Base-by-base conservation (phyloP, 129 eudicot genomes). In the Deinandra increscens region DNA sequence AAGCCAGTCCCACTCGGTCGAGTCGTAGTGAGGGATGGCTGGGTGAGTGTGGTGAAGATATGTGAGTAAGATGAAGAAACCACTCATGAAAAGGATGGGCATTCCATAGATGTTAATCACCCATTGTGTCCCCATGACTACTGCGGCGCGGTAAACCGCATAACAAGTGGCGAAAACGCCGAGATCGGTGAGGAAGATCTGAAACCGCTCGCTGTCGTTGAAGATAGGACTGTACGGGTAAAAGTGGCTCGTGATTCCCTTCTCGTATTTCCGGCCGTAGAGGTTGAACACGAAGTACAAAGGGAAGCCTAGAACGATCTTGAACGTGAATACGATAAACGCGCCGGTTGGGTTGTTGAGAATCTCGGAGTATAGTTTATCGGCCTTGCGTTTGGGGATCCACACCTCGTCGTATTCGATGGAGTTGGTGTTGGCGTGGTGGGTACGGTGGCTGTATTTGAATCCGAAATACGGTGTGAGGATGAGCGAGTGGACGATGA, bases 361-460 rank as follows among this genome's bases (percentile, higher is more conserved):
- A 26, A 55, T 10, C 22, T 64, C 73, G 0, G 77, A 64, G 12
- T 73, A 54, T 0, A 69, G 0, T 19, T 76, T 39, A 12, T 26
- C 54, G 0, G 81, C 68, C 61, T 71, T 83, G 33, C 34, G 48
- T 23, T 79, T 83, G 1, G 87, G 87, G 49, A 83, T 78, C 60
- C 81, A 83, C 2, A 80, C 84, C 64, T 79, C 87, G 45, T 83
- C 87, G 41, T 64, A 74, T 20, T 83, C 87, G 6, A 83, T 71
- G 68, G 87, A 83, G 22, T 77, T 75, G 14, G 87, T 83, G 80
- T 83, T 79, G 1, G 87, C 82, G 12, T 83, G 87, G 63, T 83
- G 87, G 68, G 80, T 82, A 8, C 81, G 76, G n/a, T 77, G 81
- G 51, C 76, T 77, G 38, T 69, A 69, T 70, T 77, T 77, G 75